Evolutionary conservation across 495 filamentous ascomycete genomes (phyloP), one percentile per base, ranked within the genome.

Genomic region (Massariosphaeria phaeospora): DNA sequence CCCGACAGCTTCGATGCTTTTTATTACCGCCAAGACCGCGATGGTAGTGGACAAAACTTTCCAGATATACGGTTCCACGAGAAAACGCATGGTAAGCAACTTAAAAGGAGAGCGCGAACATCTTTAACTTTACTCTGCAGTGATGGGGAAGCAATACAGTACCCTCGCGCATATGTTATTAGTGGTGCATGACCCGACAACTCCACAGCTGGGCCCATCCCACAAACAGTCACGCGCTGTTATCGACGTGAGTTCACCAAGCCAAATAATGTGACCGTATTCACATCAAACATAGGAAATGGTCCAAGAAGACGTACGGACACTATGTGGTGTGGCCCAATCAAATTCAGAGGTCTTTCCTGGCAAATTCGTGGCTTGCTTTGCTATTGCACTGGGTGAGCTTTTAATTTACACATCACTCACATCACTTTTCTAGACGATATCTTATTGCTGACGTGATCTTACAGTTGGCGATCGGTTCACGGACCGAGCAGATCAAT

Each of bases 141-240:
- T 59, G 11, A 55, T 63, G 54, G 60, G 60, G 12, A 40, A 48
- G 7, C 60, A 63, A 20, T 63, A 63, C 40, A 49, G 55, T 33
- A 56, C 47, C 23, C 49, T 63, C 5, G 60, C 55, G 2, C 60
- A 55, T 23, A 23, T 63, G 2, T 42, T 63, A 17, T 45, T 63
- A 5, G 53, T 63, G 13, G 55, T 59, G 1, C 60, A 63, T 24
- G 52, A 63, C 29, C 60, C 60, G 0, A 59, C 52, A 3, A 63
- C 59, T 5, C 60, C 60, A 15, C 54, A 57, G 29, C 35, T 63
- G 9, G 60, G 60, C 3, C 60, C 60, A n/a, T 50, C 60, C 20
- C 49, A 55, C 23, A 63, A 57, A 31, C 55, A 55, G 20, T 55
- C 60, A 25, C 41, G 45, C 7, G 30, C 38, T 18, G 44, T 49